These are phyloP conservation scores for Phytophthora citrophthora DNA, from an alignment of 352 stramenopile species.

Conservation along the genomic window DNA sequence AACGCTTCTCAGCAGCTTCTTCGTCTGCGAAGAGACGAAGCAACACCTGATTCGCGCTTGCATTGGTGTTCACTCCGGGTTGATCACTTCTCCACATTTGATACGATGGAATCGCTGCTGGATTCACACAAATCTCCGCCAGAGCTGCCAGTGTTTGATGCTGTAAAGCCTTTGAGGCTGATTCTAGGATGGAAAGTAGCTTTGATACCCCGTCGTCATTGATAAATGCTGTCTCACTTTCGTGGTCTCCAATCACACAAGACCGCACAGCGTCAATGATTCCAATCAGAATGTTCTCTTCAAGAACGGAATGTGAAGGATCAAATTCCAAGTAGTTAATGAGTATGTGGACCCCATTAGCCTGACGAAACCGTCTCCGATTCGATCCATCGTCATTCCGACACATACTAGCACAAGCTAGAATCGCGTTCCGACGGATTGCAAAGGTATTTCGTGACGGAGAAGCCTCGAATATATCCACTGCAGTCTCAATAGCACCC, in stretches of 20 bases:
- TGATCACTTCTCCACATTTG: slow-evolving; percentile 60
- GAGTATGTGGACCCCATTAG: slow-evolving; percentile 55
- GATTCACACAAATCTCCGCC: slow-evolving; percentile 74
- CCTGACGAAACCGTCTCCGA: slow-evolving; percentile 50
- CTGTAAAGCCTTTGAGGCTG: slow-evolving; percentile 58
- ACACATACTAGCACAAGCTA: slow-evolving; percentile 65
- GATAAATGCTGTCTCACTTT: slow-evolving; percentile 69
- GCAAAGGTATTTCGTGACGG: slow-evolving; percentile 60
- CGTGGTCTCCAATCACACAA: slow-evolving; percentile 61
- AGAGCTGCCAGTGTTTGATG: slow-evolving; percentile 68
- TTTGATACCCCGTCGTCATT: slow-evolving; percentile 61
- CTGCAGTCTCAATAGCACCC: slow-evolving; percentile 52
- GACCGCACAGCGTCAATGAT: slow-evolving; percentile 69
- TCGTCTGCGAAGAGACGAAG: slow-evolving; percentile 73
- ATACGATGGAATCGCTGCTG: slow-evolving; percentile 74
- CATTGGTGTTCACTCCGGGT: slow-evolving; percentile 56
- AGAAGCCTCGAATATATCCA: slow-evolving; percentile 56
- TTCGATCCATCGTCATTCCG: slow-evolving; percentile 56
- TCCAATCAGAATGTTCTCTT: slow-evolving; percentile 73
- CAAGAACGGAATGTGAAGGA: slow-evolving; percentile 57
- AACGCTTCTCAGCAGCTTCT: slow-evolving; percentile 43
- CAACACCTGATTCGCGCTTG: slow-evolving; percentile 61
- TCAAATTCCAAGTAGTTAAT: slow-evolving; percentile 56
- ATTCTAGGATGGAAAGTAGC: slow-evolving; percentile 64
- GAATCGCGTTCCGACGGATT: slow-evolving; percentile 70